Evolutionary conservation across 495 filamentous ascomycete species (phyloP), one percentile per base, ranked within the genome.

Genomic region (Penicillium herquei): DNA sequence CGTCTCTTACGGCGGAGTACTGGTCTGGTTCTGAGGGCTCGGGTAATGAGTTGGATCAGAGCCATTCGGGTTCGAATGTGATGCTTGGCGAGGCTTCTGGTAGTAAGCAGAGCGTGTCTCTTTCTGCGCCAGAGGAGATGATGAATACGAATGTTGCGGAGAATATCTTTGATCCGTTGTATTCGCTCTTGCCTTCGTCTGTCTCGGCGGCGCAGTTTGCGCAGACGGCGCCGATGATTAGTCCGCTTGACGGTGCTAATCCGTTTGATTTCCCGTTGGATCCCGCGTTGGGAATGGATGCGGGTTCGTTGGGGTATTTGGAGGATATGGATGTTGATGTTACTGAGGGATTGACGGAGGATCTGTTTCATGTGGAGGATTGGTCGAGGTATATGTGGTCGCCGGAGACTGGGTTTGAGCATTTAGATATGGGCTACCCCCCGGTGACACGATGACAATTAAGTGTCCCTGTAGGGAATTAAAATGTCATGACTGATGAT

Each of bases 331-430:
- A 69, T 35, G 31, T 67, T 37, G 63, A 65, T 46, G 5, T 68
- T n/a, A 56, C 58, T 2, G 58, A 58, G 40, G 57, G 56, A 4
- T 41, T 64, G 46, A 26, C 53, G 16, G 67, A 68, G 21, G 65
- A 59, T 3, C 30, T 51, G 6, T 68, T 64, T 35, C 55, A 59
- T 51, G 59, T 65, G 13, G 65, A 70, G 47, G 65, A 68, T 51
- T 70, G 67, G 67, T 66, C 67, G 34, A 52, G 65, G 51, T 70
- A 66, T 48, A 63, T 68, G 57, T 70, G 62, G 62, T 70, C 67
- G 44, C 54, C 64, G 17, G 64, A 68, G 48, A 68, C 57, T 3
- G 65, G 65, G 26, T 63, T 68, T 26, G 65, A 68, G 48, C 62
- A 63, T 59, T 51, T 68, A 52, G 62, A 68, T 58, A 63, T 55